Conservation (phyloP, 306 rosid genomes). For the Pyrus betulifolia region DNA sequence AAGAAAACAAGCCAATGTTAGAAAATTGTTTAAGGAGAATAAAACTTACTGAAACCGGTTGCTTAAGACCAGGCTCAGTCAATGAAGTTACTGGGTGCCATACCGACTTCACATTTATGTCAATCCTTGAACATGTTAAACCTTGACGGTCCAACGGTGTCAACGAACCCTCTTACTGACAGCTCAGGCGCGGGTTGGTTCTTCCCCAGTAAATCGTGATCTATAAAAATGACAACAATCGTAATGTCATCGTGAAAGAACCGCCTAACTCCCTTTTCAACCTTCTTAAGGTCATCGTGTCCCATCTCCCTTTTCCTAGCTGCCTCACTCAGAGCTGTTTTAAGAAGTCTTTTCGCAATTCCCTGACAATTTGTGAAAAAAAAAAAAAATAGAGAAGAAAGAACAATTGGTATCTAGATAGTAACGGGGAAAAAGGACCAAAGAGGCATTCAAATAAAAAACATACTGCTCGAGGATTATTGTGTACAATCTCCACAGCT, state of each 20-base stretch:
- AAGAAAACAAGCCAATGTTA: slow-evolving; percentile 43
- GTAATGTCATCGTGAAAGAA: slow-evolving; percentile 77
- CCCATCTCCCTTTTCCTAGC: slow-evolving; percentile 64
- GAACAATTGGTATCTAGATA: not conserved
- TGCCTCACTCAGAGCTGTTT: slow-evolving; percentile 59
- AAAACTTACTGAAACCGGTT: slow-evolving; percentile 26
- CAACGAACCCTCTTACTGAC: slow-evolving; percentile 62
- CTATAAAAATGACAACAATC: slow-evolving; percentile 63
- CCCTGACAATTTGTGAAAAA: slow-evolving; percentile 42
- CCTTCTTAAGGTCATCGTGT: slow-evolving; percentile 63
- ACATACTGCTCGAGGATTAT: slow-evolving; percentile 54
- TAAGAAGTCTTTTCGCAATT: slow-evolving; percentile 61
- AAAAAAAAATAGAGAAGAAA: not conserved
- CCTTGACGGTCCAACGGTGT: slow-evolving; percentile 64
- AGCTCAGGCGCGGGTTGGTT: slow-evolving; percentile 45
- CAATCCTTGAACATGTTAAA: slow-evolving; percentile 40
- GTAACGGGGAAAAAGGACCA: not conserved
- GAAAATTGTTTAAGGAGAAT: slow-evolving; percentile 39
- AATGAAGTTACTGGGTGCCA: slow-evolving; percentile 25
- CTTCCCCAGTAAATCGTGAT: slow-evolving; percentile 49
- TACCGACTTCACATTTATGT: slow-evolving; percentile 34
- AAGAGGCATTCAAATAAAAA: not conserved
- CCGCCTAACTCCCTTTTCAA: slow-evolving; percentile 63
- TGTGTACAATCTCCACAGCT: slow-evolving; percentile 71
- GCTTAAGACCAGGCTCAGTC: slow-evolving; percentile 22